These are phyloP conservation scores for Phytopythium kandeliae DNA, from an alignment of 352 stramenopile genomes.

Conservation along the genomic window DNA sequence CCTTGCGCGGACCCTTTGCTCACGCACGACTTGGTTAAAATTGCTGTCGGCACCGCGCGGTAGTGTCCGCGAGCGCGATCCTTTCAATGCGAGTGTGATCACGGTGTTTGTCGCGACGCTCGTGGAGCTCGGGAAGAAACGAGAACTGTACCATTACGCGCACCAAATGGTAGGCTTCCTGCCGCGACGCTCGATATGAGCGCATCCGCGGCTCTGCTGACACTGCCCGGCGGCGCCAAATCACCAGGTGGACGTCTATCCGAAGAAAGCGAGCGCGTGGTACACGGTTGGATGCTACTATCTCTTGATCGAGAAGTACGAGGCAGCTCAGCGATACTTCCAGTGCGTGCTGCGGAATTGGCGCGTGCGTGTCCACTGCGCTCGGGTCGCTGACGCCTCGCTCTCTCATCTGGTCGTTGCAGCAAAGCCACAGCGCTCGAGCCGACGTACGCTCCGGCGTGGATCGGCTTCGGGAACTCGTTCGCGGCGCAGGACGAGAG, in stretches of 20 bases:
- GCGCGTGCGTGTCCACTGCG: not conserved
- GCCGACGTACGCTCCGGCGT: constrained; percentile 91
- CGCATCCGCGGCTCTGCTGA: not conserved
- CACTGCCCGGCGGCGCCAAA: not conserved
- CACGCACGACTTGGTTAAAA: too few relatives aligned
- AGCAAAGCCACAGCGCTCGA: constrained; percentile 91
- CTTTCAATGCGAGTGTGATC: constrained; percentile 78
- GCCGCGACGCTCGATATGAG: not conserved
- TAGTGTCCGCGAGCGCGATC: constrained; percentile 68
- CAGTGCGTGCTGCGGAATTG: constrained; percentile 49
- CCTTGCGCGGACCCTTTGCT: not conserved
- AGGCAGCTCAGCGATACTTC: constrained; percentile 95
- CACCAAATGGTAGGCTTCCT: constrained; percentile 83
- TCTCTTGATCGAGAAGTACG: constrained; percentile 90
- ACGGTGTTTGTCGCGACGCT: constrained; percentile 87
- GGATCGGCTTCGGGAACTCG: constrained; percentile 96
- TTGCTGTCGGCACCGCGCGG: too few relatives aligned
- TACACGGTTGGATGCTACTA: constrained; percentile 98
- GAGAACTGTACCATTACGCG: constrained; percentile 93
- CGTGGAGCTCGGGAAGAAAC: constrained; percentile 90
- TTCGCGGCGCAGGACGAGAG: constrained; percentile 97
- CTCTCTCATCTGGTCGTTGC: constrained; percentile 1
- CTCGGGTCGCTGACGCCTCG: not conserved
- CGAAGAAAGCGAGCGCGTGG: constrained; percentile 91
- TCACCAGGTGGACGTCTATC: constrained; percentile 88